Evolutionary conservation across 129 eudicot genomes (phyloP).

Genomic region (Arctium minus): DNA sequence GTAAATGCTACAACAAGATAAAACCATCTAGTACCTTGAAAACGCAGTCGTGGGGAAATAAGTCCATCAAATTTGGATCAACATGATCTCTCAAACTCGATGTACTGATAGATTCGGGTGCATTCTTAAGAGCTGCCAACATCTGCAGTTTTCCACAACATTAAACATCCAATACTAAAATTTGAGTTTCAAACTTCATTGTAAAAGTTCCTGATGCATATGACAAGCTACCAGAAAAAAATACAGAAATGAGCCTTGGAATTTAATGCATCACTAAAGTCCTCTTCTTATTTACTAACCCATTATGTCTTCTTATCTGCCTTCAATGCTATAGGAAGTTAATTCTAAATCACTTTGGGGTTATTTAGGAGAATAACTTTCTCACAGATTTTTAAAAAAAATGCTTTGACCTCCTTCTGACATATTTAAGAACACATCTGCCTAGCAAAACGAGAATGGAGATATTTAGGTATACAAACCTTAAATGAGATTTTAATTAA

Average conservation of each 20-base stretch:
- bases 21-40: constrained; percentile 47
- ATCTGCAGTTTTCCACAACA: constrained; percentile 47
- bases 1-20: neutral
- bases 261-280: too few relatives aligned
- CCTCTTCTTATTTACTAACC: too few relatives aligned
- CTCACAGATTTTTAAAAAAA: too few relatives aligned
- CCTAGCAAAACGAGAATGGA: too few relatives aligned
- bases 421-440: too few relatives aligned
- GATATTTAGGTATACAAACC: too few relatives aligned
- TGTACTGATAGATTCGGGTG: constrained; percentile 65
- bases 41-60: constrained; percentile 88
- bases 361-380: too few relatives aligned
- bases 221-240: neutral
- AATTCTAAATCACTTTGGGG: too few relatives aligned
- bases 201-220: neutral
- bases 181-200: neutral
- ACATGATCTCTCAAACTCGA: constrained; percentile 66
- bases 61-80: constrained; percentile 79
- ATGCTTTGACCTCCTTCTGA: too few relatives aligned
- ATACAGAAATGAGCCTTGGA: too few relatives aligned
- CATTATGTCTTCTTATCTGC: too few relatives aligned
- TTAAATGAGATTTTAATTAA: neutral
- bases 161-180: neutral
- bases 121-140: constrained; percentile 71
- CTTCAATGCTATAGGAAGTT: too few relatives aligned